Base-by-base conservation (phyloP, 441 rosid genomes). In the Gossypium trilobum region DNA sequence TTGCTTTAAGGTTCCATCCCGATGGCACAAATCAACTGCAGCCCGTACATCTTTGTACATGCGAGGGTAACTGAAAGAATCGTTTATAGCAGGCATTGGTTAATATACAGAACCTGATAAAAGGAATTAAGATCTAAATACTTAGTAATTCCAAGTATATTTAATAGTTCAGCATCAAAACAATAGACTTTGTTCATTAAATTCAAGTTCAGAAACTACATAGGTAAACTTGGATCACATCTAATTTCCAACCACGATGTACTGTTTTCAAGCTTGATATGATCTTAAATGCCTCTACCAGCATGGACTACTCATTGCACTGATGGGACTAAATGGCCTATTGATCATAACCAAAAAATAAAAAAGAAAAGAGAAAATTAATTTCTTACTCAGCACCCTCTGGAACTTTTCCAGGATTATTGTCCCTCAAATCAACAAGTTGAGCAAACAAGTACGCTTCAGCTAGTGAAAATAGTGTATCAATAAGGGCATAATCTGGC, bases 21-120 rank as follows among this genome's bases (percentile, higher is more conserved):
- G 96, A 81, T 95, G 99, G 78, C 99, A 92, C 89, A 95, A 81
- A 80, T 95, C 99, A 80, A 95, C 99, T 27, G 98, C 98, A 59
- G 97, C 94, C 73, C 98, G 88, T 58, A 91, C 98, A 78, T 92
- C 99, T 80, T 86, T 89, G 77, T 92, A 95, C 96, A 95, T 91
- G n/a, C 78, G 85, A 65, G 89, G 82, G 70, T 91, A 95, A 79
- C 99, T 95, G 81, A 46, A 72, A 67, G 46, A 61, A 71, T 46
- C 61, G 72, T 46, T 54, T 39, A 72, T 23, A 55, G 33, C 16
- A 39, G 5, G 20, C 54, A 42, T 65, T 64, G 39, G 33, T 52
- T 63, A 64, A 73, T 36, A 33, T 33, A 22, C n/a, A 62, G 39
- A 72, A 59, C 25, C 42, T 25, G 58, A 50, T 27, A 19, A 33